A percentile compares a stretch with the other conserved stretches of the same genome.
Evolutionary conservation across 2,329 filamentous ascomycete genomes (phyloP).

Genomic region (Colletotrichum kahawae): DNA sequence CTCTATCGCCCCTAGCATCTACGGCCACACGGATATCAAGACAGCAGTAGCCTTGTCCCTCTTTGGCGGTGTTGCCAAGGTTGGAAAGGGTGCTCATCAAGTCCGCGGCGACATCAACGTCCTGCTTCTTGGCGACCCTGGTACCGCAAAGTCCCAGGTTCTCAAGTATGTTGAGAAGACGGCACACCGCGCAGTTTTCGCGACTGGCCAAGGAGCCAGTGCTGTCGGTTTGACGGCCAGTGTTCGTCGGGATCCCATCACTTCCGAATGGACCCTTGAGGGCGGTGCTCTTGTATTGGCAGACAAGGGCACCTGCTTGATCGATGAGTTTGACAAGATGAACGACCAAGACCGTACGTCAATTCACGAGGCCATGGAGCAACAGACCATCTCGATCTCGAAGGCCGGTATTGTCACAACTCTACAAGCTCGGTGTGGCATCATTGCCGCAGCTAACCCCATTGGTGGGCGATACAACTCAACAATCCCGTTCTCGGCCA

Average conservation of each 20-base stretch:
- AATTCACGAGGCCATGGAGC: conserved; percentile 99
- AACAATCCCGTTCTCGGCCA: conserved; percentile 93
- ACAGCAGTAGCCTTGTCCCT: conserved; percentile 93
- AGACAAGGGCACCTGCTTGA: conserved; percentile 92
- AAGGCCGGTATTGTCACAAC: conserved; percentile 99
- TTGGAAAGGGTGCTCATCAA: conserved; percentile 84
- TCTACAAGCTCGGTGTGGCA: conserved; percentile 91
- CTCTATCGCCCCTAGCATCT: conserved; percentile 96
- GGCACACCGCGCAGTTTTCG: conserved; percentile 94
- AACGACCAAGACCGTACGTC: conserved; percentile 98
- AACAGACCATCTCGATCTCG: conserved; percentile 98
- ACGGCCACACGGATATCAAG: conserved; percentile 96
- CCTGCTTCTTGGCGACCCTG: conserved; percentile 91
- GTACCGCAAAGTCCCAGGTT: conserved; percentile 97
- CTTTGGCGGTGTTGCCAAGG: conserved; percentile 93
- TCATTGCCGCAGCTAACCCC: conserved; percentile 95
- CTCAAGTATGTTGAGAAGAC: conserved; percentile 98
- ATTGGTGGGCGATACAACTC: conserved; percentile 97
- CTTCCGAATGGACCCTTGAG: conserved; percentile 96
- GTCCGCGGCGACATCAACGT: conserved; percentile 99
- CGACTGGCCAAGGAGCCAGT: conserved; percentile 94
- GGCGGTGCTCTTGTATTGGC: conserved; percentile 94
- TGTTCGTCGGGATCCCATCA: conserved; percentile 93
- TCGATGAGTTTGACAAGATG: conserved; percentile 99
- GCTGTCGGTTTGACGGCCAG: conserved; percentile 97